Conservation (phyloP, 345 rosid genomes). For the Arabis alpina region DNA sequence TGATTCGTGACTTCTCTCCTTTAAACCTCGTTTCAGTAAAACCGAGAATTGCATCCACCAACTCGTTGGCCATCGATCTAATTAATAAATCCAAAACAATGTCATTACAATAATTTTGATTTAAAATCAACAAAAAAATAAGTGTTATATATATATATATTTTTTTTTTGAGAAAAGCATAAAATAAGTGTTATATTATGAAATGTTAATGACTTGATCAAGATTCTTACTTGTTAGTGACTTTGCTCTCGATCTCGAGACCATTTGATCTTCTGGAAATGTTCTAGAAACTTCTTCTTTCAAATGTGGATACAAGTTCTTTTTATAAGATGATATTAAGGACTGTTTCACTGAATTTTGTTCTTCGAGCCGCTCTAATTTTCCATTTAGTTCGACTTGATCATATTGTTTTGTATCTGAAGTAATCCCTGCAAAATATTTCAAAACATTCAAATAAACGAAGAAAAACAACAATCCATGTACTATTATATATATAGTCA, state of each 20-base stretch:
- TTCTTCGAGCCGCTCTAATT: conserved; percentile 61
- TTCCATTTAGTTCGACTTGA: conserved; percentile 51
- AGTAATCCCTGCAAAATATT: conserved; percentile 58
- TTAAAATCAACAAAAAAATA: background rate
- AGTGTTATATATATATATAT: background rate
- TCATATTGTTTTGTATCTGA: conserved; percentile 65
- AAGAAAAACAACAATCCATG: background rate
- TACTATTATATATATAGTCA: background rate
- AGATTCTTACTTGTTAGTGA: conserved; percentile 46
- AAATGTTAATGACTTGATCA: background rate
- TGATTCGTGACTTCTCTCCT: conserved; percentile 84
- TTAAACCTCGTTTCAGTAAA: conserved; percentile 68
- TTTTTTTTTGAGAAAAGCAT: no score
- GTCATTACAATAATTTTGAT: background rate
- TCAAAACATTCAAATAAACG: background rate
- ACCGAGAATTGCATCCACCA: conserved; percentile 89
- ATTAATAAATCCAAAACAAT: conserved; percentile 39
- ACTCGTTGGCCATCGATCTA: conserved; percentile 68
- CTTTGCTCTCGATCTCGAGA: conserved; percentile 35
- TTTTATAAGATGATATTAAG: conserved; percentile 64
- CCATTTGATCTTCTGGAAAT: conserved; percentile 34
- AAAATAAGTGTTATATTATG: background rate
- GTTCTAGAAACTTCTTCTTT: conserved; percentile 59
- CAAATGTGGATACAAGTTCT: conserved; percentile 56
- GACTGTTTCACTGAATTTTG: conserved; percentile 66